Evolutionary conservation across 257 asterid genomes (phyloP).

Genomic region (Ligustrum vulgare): DNA sequence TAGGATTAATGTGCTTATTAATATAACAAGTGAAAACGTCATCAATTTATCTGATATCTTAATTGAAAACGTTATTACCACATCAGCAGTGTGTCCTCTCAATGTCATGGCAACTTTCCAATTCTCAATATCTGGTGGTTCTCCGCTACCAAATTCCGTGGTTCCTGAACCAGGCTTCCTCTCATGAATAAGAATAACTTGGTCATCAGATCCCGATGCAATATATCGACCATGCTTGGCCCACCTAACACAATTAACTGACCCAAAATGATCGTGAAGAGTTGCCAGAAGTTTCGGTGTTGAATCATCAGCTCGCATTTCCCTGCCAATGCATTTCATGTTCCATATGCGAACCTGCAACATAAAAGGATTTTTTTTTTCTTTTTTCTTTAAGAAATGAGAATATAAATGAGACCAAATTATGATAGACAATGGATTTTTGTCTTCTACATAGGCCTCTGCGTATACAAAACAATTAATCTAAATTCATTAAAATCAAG

Average conservation of each 20-base stretch:
- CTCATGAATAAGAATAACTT: constrained; percentile 92
- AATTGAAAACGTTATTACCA: constrained; percentile 56
- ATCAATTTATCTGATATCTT: constrained; percentile 1
- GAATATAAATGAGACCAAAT: not conserved
- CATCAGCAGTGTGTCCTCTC: constrained; percentile 99
- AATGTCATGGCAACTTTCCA: constrained; percentile 94
- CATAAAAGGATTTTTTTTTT: constrained; percentile 17
- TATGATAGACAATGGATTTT: not conserved
- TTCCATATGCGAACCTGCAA: constrained; percentile 95
- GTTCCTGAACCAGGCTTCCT: constrained; percentile 96
- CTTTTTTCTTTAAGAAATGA: not conserved
- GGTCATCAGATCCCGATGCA: constrained; percentile 99
- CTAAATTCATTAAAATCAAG: constrained; percentile 3
- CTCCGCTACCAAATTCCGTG: constrained; percentile 95
- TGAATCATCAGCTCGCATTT: constrained; percentile 55
- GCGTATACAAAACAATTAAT: not conserved
- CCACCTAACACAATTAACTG: constrained; percentile 99
- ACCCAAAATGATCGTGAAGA: constrained; percentile 92
- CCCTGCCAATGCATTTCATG: constrained; percentile 78
- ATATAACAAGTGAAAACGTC: not conserved
- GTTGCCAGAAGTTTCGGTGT: constrained; percentile 83
- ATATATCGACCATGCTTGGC: constrained; percentile 90
- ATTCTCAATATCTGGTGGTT: constrained; percentile 96
- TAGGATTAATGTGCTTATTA: constrained; percentile 14
- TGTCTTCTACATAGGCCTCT: not conserved